Evolutionary conservation across 2,329 filamentous ascomycete species (phyloP).

Genomic region (Thelonectria discophora): DNA sequence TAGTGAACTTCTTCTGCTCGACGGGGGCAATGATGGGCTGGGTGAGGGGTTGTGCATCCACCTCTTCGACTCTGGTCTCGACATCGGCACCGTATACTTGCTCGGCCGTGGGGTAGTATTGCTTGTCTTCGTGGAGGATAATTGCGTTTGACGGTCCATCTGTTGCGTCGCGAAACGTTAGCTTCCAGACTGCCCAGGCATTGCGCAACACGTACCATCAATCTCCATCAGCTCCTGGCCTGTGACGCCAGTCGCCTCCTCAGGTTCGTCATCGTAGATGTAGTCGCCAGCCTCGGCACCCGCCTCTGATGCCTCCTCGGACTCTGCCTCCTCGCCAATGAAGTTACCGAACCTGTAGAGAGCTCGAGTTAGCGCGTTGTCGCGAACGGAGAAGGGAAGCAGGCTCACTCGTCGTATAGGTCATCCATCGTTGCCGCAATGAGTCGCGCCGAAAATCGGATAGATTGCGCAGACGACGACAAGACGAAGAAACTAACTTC

Average conservation of each 20-base stretch:
- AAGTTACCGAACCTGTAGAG: constrained; percentile 89
- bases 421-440: constrained; percentile 76
- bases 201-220: constrained; percentile 66
- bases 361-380: constrained; percentile 33
- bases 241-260: constrained; percentile 68
- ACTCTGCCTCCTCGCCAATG: constrained; percentile 88
- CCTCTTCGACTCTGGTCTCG: constrained; percentile 94
- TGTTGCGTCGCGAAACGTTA: constrained; percentile 44
- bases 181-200: background rate
- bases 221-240: constrained; percentile 94
- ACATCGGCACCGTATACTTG: constrained; percentile 95
- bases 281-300: constrained; percentile 79
- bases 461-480: constrained; percentile 30
- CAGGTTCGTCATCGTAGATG: constrained; percentile 80
- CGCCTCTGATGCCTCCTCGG: constrained; percentile 85
- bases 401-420: constrained; percentile 86
- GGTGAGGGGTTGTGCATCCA: constrained; percentile 91
- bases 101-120: constrained; percentile 98
- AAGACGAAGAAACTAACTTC: constrained; percentile 31
- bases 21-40: constrained; percentile 94
- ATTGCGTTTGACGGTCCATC: constrained; percentile 94
- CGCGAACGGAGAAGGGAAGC: constrained; percentile 1
- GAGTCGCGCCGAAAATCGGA: constrained; percentile 25
- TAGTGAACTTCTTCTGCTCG: constrained; percentile 93
- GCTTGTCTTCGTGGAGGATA: constrained; percentile 98